Conservation (phyloP, 2,329 filamentous ascomycete genomes). For the Neoscytalidium dimidiatum region DNA sequence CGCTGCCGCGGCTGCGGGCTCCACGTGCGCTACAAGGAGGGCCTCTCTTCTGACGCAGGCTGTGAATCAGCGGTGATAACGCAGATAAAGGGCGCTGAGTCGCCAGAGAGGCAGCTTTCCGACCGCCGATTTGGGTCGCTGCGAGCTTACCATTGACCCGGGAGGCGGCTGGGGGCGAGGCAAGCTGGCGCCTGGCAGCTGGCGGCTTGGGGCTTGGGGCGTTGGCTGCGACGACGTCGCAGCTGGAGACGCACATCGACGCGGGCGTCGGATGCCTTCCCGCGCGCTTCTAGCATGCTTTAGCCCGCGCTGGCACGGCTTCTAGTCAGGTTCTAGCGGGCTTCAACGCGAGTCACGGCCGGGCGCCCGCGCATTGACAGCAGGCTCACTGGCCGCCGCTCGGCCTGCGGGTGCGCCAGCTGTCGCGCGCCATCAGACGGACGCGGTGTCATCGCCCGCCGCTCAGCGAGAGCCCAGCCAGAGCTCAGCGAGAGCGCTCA, state of each 20-base stretch:
- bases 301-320: neutral
- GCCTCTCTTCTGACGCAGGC: slow-evolving; percentile 8
- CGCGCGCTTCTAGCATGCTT: slow-evolving; percentile 29
- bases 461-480: neutral
- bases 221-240: slow-evolving; percentile 22
- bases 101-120: slow-evolving; percentile 22
- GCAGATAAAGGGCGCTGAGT: slow-evolving; percentile 27
- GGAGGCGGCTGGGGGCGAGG: slow-evolving; percentile 28
- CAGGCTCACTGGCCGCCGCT: slow-evolving; percentile 20
- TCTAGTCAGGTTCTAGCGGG: slow-evolving; percentile 20
- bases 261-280: slow-evolving; percentile 27
- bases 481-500: no score
- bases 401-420: slow-evolving; percentile 10
- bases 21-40: slow-evolving; percentile 14
- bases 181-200: no score
- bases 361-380: slow-evolving; percentile 10
- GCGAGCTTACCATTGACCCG: slow-evolving; percentile 33
- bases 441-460: neutral
- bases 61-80: slow-evolving; percentile 14
- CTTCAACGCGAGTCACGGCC: slow-evolving; percentile 15
- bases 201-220: neutral
- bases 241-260: slow-evolving; percentile 31
- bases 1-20: neutral
- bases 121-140: slow-evolving; percentile 21
- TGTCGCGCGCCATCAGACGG: slow-evolving; percentile 11